Base-by-base conservation (phyloP, 1,284 basidiomycete genomes). In the Cystobasidium slooffiae region DNA sequence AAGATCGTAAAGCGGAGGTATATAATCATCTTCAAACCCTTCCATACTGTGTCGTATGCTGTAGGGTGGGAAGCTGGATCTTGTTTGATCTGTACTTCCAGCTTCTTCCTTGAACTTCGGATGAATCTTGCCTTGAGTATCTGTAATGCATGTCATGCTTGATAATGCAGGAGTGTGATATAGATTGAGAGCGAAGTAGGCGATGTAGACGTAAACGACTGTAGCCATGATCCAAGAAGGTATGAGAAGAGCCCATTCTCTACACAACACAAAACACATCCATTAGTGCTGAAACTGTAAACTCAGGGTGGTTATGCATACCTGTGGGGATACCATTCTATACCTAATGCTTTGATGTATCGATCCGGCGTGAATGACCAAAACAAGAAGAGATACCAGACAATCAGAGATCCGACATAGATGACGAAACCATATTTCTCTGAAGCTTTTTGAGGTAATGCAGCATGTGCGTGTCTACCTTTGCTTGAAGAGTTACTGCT, bases 181-280 rank as follows among this genome's bases (percentile, higher is more conserved):
- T 24, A 80, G 70, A 69, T 79, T 80, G 72, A 80, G 70, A 22
- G 74, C 59, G 22, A 78, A 72, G 72, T 80, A 80, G 31, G 68
- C 61, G 22, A 76, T 22, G 68, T 80, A 80, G 69, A 75, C 56
- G 72, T 76, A 79, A 6, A 72, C 75, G n/a, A 78, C 76, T 41
- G 73, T 61, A 70, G 80, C 76, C 63, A 77, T 76, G 24, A 78
- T 75, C 79, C 79, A 80, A 0, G 77, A 68, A 1, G 79, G 79
- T 0, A 79, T 56, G 24, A 80, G 75, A 1, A 80, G 52, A 0
- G 79, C 78, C 79, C 79, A 80, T 65, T 79, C 76, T 31, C 79
- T 79, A 51, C n/a, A 0, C 2, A 10, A 3, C 37, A 55, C 12
- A 41, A 6, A 46, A 12, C n/a, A 10, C 37, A 22, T n/a, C n/a